Base-by-base conservation (phyloP, 2,329 filamentous ascomycete genomes). In the Diplocarpon mali region DNA sequence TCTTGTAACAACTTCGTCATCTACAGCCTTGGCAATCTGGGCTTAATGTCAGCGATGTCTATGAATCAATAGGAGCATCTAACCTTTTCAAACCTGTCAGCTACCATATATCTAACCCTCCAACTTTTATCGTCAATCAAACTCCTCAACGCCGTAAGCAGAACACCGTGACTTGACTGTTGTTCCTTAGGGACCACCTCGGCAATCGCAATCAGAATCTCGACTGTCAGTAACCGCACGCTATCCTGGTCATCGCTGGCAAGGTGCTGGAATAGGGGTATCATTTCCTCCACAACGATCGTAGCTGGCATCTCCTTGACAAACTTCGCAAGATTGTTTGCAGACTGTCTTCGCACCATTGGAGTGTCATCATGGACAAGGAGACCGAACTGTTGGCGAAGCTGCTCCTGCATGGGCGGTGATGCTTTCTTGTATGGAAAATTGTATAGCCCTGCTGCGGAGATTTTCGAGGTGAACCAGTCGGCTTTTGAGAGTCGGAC, bases 391-490 rank as follows among this genome's bases (percentile, higher is more conserved):
- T 95, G 87, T 66, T 90, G 83, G 61, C 92, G 79, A 48, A 98
- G 80, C 58, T 82, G 83, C 69, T 95, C 87, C 69, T 98, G 92
- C 55, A 89, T 79, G n/a, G 80, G 75, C 41, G 83, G 76, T 44
- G 87, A 83, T 48, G 92, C 87, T 72, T 93, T 94, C 60, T 81
- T 83, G 72, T 98, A 98, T 53, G 92, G 90, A 39, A 81, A 78
- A 64, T 85, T 92, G 71, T 90, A 98, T 52, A 98, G 83, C 52
- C 92, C 92, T 54, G 90, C 95, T 51, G 90, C 92, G 28, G 92
- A 98, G 54, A 98, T 92, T 71, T 96, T 98, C 54, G 92, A 96
- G 46, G 92, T 98, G 68, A 98, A 98, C 92, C 92, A 98, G 69
- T 98, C 92, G 68, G 92, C 92, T 76, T 96, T 98, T 54, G 92